Conservation (phyloP, 352 stramenopile genomes). For the Phytophthora kernoviae region DNA sequence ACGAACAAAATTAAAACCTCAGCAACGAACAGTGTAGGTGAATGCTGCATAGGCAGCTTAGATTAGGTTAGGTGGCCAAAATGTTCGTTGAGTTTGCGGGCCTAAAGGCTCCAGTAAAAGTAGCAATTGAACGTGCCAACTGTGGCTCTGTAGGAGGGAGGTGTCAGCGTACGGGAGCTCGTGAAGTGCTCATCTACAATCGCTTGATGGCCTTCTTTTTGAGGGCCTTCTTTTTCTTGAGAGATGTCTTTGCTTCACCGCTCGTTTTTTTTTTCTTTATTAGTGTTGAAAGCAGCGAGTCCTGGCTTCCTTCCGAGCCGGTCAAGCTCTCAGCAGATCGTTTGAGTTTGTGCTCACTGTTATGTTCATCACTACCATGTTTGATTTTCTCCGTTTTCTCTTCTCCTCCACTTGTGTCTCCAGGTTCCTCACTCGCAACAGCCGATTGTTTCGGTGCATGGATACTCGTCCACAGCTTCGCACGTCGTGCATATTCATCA, state of each 20-base stretch:
- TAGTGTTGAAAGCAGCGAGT: slow-evolving; percentile 17
- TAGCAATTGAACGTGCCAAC: slow-evolving; percentile 15
- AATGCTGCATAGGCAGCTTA: slow-evolving; percentile 28
- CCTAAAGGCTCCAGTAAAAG: neutral
- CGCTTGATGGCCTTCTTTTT: slow-evolving; percentile 81
- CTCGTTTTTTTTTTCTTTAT: slow-evolving; percentile 56
- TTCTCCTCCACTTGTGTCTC: slow-evolving; percentile 27
- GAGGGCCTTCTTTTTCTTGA: slow-evolving; percentile 69
- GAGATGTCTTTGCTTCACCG: slow-evolving; percentile 37
- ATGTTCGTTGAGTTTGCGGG: slow-evolving; percentile 1
- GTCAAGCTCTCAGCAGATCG: slow-evolving; percentile 19
- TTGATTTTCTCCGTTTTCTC: slow-evolving; percentile 23
- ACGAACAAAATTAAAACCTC: slow-evolving; percentile 1
- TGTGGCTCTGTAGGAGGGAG: slow-evolving; percentile 15
- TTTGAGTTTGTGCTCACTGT: slow-evolving; percentile 18
- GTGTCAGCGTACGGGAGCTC: neutral
- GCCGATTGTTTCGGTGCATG: slow-evolving; percentile 76
- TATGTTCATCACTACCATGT: neutral
- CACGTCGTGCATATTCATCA: slow-evolving; percentile 94
- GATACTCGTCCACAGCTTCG: slow-evolving; percentile 90
- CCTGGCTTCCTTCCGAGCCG: slow-evolving; percentile 15
- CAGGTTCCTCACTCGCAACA: slow-evolving; percentile 20
- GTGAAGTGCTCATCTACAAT: slow-evolving; percentile 31
- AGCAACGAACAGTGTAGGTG: neutral
- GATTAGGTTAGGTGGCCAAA: slow-evolving; percentile 28